Conservation (phyloP, 768 basidiomycete species). For the Neoboletus brunneissimus region DNA sequence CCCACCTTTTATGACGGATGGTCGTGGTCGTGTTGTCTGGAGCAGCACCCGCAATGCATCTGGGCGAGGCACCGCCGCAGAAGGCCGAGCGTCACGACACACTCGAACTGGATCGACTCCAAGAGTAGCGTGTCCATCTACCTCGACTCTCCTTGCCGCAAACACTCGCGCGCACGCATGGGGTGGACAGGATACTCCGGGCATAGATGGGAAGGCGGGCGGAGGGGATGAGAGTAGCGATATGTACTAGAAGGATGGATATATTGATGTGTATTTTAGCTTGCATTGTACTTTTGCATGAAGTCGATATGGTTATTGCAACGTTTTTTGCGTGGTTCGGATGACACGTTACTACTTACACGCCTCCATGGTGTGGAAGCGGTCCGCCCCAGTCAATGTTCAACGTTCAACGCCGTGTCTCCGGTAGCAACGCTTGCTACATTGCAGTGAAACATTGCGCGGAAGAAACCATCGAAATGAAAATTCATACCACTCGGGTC, state of each 20-base stretch:
- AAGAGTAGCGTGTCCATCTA: slow-evolving; percentile 17
- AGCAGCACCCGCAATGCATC: slow-evolving; percentile 29
- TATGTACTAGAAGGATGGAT: not conserved
- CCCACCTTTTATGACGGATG: slow-evolving; percentile 62
- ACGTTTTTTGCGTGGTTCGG: no score
- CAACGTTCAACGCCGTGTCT: not conserved
- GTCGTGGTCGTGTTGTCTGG: slow-evolving; percentile 58
- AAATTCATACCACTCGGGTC: not conserved
- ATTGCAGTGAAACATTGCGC: not conserved
- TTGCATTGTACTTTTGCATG: slow-evolving; percentile 3
- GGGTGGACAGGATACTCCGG: slow-evolving; percentile 22
- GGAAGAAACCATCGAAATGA: not conserved
- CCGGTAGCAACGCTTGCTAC: not conserved
- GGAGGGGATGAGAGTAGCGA: slow-evolving; percentile 13
- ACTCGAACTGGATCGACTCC: slow-evolving; percentile 21
- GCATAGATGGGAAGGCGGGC: slow-evolving; percentile 17
- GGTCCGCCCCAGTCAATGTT: not conserved
- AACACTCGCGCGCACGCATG: slow-evolving; percentile 16
- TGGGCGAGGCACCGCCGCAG: slow-evolving; percentile 15
- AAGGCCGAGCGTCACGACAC: slow-evolving; percentile 23
- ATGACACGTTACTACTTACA: no score
- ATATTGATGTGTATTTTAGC: slow-evolving; percentile 11
- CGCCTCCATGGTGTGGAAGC: no score
- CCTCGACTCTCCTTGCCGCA: slow-evolving; percentile 4
- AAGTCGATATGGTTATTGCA: not conserved